Conservation (phyloP, 192 early-diverging fungal species). For the Funneliformis mosseae region DNA sequence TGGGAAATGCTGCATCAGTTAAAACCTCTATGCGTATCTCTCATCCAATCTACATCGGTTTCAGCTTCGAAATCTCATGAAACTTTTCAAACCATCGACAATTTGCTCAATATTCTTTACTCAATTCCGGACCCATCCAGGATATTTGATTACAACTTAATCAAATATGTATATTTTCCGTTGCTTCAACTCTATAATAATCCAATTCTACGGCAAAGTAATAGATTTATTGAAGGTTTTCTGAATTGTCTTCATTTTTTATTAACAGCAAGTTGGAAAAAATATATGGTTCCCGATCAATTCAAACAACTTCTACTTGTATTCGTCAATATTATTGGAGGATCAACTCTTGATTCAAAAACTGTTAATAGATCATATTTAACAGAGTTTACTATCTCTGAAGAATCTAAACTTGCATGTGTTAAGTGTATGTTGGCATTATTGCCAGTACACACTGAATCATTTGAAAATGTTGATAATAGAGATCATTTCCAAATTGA, state of each 20-base stretch:
- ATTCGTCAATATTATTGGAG: slow-evolving; percentile 29
- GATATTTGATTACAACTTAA: slow-evolving; percentile 24
- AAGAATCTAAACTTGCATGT: slow-evolving; percentile 36
- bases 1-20: slow-evolving; percentile 7
- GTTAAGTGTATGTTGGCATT: slow-evolving; percentile 35
- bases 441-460: slow-evolving; percentile 8
- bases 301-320: slow-evolving; percentile 35
- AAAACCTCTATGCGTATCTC: slow-evolving; percentile 31
- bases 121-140: slow-evolving; percentile 4
- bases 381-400: slow-evolving; percentile 21
- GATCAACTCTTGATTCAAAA: slow-evolving; percentile 11
- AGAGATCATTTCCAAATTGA: neutral
- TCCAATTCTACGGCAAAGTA: neutral
- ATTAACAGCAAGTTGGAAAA: slow-evolving; percentile 18
- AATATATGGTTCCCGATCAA: slow-evolving; percentile 16
- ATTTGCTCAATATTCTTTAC: slow-evolving; percentile 12
- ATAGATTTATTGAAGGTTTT: slow-evolving; percentile 34
- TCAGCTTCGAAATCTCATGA: neutral
- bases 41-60: slow-evolving; percentile 4
- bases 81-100: neutral
- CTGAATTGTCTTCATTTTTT: slow-evolving; percentile 35
- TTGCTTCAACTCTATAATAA: slow-evolving; percentile 26
- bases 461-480: neutral
- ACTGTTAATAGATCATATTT: neutral
- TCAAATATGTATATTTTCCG: slow-evolving; percentile 37